A percentile compares a stretch with the other conserved stretches of the same genome.
Evolutionary conservation across 2,329 filamentous ascomycete genomes (phyloP).

Genomic region (Eurotiales sp.): DNA sequence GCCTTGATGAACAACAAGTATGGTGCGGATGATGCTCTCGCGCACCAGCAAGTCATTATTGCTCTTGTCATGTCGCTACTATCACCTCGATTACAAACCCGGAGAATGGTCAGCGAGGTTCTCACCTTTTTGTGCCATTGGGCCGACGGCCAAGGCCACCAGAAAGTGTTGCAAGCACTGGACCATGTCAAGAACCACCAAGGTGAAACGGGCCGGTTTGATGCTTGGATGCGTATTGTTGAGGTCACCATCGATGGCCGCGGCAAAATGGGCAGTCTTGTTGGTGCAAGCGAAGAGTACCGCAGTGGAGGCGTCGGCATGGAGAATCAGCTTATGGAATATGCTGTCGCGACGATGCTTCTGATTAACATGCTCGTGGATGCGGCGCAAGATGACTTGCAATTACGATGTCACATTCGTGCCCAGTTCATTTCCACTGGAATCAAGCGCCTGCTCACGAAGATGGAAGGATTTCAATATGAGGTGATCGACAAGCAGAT

Average conservation of each 20-base stretch:
- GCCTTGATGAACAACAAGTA: constrained; percentile 99
- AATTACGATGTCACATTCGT: constrained; percentile 87
- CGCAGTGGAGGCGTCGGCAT: constrained; percentile 95
- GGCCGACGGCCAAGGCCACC: constrained; percentile 81
- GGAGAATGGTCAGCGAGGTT: constrained; percentile 93
- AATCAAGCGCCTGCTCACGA: constrained; percentile 86
- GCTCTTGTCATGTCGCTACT: constrained; percentile 82
- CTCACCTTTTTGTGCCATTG: constrained; percentile 95
- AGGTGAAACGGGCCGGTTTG: constrained; percentile 91
- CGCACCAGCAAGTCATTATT: constrained; percentile 84
- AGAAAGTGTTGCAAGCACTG: constrained; percentile 89
- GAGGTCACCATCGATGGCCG: constrained; percentile 95
- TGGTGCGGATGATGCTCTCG: constrained; percentile 89
- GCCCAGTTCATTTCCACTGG: constrained; percentile 95
- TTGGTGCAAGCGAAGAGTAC: constrained; percentile 93
- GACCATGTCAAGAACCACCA: constrained; percentile 85
- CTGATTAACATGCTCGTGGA: constrained; percentile 96
- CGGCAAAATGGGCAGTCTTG: constrained; percentile 97
- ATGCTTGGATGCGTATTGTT: constrained; percentile 97
- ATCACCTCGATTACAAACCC: constrained; percentile 81
- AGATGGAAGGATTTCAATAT: constrained; percentile 99
- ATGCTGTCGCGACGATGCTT: constrained; percentile 89
- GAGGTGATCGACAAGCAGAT: constrained; percentile 98
- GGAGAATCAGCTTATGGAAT: constrained; percentile 99
- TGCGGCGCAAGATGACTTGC: constrained; percentile 80